Base-by-base conservation (phyloP, 139 green algal genomes). In the Micromonas pusilla region DNA sequence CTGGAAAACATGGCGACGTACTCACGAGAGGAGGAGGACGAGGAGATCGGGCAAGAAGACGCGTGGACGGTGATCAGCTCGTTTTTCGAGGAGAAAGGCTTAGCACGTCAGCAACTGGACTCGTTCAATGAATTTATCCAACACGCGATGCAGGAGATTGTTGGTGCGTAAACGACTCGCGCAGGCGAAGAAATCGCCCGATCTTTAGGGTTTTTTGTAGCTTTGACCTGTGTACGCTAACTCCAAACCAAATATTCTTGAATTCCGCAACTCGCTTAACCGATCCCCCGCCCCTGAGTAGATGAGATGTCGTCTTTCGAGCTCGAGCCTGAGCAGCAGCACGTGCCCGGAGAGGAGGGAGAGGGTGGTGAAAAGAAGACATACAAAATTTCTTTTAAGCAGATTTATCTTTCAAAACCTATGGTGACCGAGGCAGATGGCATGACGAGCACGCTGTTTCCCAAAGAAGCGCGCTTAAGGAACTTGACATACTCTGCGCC, bases 21-120 rank as follows among this genome's bases (percentile, higher is more conserved):
- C 60, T 23, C 13, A 9, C 60, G 19, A 23, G 60, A 67, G 37
- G 68, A 75, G 34, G 68, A 75, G 68, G 68, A 75, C 20, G 68
- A 75, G 25, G 68, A 75, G 68, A 75, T 75, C 37, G 68, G 68
- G 23, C 68, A 93, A 79, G 88, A 93, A 68, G 89, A 92, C 66
- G 83, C 86, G 23, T 95, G 92, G 92, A 80, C 85, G 9, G 92
- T 97, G n/a, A 96, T 97, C 77, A 86, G 77, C 5, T 85, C 90
- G 1, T 99, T 96, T 64, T 98, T 99, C 71, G 89, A 96, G 67
- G 89, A 96, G 66, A 97, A 98, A 79, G 93, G 93, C 30, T 85
- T 99, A 0, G 96, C 98, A 33, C 87, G 92, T 20, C 96, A 99
- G 89, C 95, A 99, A 88, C 88, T 99, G 57, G 95, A 99, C 83